These are phyloP conservation scores for Ganoderma boninense DNA, from an alignment of 1,284 basidiomycete species.

Conservation along the genomic window DNA sequence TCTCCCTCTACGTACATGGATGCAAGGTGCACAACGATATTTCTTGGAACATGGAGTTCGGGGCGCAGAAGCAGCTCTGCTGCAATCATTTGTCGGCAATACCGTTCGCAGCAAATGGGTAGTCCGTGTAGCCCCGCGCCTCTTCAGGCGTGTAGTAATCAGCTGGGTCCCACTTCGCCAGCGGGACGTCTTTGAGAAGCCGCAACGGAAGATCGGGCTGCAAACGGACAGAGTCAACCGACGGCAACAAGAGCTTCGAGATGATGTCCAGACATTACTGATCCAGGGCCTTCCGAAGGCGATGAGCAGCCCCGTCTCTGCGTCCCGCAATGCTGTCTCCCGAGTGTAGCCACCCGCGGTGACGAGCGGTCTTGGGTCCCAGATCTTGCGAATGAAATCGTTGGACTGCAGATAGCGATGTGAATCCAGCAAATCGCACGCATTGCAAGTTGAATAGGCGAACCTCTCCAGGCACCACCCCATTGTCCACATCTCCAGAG, in stretches of 20 bases:
- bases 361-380: constrained; percentile 41
- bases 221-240: neutral
- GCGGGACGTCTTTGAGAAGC: constrained; percentile 39
- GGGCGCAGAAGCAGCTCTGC: too few relatives aligned
- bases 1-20: too few relatives aligned
- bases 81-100: too few relatives aligned
- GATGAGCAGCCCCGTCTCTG: constrained; percentile 47
- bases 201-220: constrained; percentile 59
- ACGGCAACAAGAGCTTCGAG: neutral
- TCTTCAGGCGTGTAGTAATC: constrained; percentile 39
- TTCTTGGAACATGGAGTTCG: too few relatives aligned
- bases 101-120: neutral
- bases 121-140: constrained; percentile 45
- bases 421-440: neutral
- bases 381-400: constrained; percentile 41
- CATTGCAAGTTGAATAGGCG: neutral
- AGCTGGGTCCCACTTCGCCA: constrained; percentile 33
- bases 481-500: constrained; percentile 24
- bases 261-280: constrained; percentile 42
- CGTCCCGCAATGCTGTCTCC: constrained; percentile 34
- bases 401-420: constrained; percentile 32
- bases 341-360: constrained; percentile 45
- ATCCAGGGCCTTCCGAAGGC: constrained; percentile 58
- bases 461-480: constrained; percentile 6
- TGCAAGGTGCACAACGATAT: too few relatives aligned